These are phyloP conservation scores for Blastobotrys arbuscula DNA, from an alignment of 1,139 yeast genomes.

Conservation along the genomic window DNA sequence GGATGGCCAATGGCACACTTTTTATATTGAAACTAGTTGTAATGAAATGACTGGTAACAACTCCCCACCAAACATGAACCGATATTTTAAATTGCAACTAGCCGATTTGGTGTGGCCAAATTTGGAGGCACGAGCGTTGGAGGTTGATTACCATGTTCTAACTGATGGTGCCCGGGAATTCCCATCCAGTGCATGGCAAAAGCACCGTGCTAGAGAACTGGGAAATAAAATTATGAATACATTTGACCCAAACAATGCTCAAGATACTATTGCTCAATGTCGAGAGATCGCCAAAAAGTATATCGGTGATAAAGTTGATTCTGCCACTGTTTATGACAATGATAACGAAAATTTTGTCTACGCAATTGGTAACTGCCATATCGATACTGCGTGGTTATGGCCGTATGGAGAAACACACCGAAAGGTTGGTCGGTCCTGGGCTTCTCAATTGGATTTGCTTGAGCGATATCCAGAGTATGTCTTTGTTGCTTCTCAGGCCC, in stretches of 20 bases:
- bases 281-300: constrained; percentile 59
- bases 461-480: constrained; percentile 88
- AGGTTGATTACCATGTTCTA: constrained; percentile 79
- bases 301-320: constrained; percentile 61
- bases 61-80: constrained; percentile 62
- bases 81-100: constrained; percentile 57
- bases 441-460: constrained; percentile 79
- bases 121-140: constrained; percentile 68
- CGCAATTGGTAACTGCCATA: constrained; percentile 92
- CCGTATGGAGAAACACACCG: constrained; percentile 94
- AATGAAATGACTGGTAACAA: constrained; percentile 91
- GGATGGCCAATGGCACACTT: constrained; percentile 42
- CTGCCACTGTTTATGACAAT: constrained; percentile 50
- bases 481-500: constrained; percentile 94
- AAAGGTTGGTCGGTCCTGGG: constrained; percentile 91
- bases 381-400: constrained; percentile 98
- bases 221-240: constrained; percentile 76
- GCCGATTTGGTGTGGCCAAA: constrained; percentile 85
- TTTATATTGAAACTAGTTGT: constrained; percentile 86
- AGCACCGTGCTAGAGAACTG: constrained; percentile 71
- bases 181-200: constrained; percentile 70
- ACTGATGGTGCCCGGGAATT: constrained; percentile 90
- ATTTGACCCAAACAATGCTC: constrained; percentile 54
- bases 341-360: constrained; percentile 44
- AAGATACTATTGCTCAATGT: constrained; percentile 49